A percentile compares a stretch with the other conserved stretches of the same genome.
These are phyloP conservation scores for Candida jianshihensis DNA, from an alignment of 805 yeast species.

Conservation along the genomic window DNA sequence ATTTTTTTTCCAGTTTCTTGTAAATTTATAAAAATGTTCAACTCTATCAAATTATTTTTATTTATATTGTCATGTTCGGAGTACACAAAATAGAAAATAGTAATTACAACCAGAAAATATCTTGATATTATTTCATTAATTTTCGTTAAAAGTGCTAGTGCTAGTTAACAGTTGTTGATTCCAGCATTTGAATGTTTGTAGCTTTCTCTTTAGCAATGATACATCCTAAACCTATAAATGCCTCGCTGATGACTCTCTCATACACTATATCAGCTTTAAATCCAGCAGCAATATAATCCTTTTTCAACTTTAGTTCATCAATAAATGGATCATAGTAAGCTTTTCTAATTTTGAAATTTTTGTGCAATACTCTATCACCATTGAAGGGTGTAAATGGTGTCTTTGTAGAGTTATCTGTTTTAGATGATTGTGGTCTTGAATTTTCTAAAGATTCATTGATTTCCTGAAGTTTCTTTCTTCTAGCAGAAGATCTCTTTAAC, in stretches of 20 bases:
- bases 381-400: constrained; percentile 92
- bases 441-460: constrained; percentile 29
- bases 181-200: too few relatives aligned
- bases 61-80: too few relatives aligned
- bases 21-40: too few relatives aligned
- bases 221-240: constrained; percentile 86
- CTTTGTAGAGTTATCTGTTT: too few relatives aligned
- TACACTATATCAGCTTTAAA: constrained; percentile 66
- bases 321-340: constrained; percentile 60
- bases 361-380: constrained; percentile 67
- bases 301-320: constrained; percentile 44
- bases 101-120: too few relatives aligned
- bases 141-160: too few relatives aligned
- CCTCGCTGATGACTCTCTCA: constrained; percentile 74
- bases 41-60: too few relatives aligned
- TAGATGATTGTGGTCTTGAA: too few relatives aligned
- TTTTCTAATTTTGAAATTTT: constrained; percentile 41
- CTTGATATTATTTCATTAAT: too few relatives aligned
- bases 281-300: constrained; percentile 79
- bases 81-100: too few relatives aligned
- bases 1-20: too few relatives aligned
- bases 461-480: constrained; percentile 45
- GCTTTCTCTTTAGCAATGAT: constrained; percentile 59
- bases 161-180: too few relatives aligned
- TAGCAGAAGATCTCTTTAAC: constrained; percentile 55